Evolutionary conservation across 768 basidiomycete genomes (phyloP).

Genomic region (Phylloporus rhodoxanthus): DNA sequence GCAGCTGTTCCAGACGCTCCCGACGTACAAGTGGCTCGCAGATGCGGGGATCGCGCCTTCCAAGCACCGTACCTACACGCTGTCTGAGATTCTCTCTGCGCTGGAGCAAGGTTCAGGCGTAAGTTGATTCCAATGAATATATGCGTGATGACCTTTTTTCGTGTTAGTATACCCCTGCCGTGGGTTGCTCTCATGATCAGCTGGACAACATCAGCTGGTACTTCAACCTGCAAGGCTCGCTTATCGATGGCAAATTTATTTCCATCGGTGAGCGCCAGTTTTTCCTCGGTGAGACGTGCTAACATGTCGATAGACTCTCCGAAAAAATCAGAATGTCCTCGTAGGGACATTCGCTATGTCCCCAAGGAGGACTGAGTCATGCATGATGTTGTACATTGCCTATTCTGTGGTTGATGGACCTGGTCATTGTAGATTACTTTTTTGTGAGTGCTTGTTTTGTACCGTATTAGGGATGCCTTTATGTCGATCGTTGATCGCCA

Average conservation of each 20-base stretch:
- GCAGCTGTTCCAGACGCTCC: conserved; percentile 57
- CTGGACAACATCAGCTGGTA: conserved; percentile 52
- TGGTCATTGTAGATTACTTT: not conserved
- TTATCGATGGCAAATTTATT: conserved; percentile 46
- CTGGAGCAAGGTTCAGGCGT: conserved; percentile 47
- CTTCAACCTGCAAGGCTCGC: conserved; percentile 57
- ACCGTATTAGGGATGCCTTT: not conserved
- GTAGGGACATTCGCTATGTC: conserved; percentile 52
- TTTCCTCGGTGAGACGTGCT: not conserved
- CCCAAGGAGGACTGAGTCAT: conserved; percentile 36
- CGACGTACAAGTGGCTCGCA: conserved; percentile 68
- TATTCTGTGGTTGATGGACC: not conserved
- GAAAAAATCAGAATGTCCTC: conserved; percentile 46
- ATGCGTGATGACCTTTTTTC: not conserved
- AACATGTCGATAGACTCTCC: conserved; percentile 43
- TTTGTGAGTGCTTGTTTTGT: not conserved
- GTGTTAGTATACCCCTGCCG: conserved; percentile 42
- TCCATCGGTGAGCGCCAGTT: conserved; percentile 43
- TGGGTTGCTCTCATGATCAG: conserved; percentile 38
- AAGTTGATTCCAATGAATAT: not conserved
- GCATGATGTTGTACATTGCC: not conserved
- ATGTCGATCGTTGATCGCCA: not conserved
- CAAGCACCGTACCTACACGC: conserved; percentile 45
- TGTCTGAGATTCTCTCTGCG: conserved; percentile 49
- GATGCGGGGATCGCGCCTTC: conserved; percentile 73